Percentiles rank a stretch among this genome's conserved stretches.
Conservation (phyloP, 495 filamentous ascomycete species). For the Trichoderma gamsii region DNA sequence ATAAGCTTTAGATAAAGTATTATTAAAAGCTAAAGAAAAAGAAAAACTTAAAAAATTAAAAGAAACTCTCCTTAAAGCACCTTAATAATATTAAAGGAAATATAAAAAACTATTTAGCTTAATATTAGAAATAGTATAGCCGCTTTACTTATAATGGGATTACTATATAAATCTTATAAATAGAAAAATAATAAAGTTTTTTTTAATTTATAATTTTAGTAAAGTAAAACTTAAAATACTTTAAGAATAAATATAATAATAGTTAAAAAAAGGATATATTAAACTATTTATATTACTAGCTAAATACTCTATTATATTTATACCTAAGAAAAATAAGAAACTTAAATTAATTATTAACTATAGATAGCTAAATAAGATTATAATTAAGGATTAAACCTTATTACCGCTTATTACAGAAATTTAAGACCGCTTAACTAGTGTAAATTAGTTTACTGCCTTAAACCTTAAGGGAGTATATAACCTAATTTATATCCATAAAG, state of each 20-base stretch:
- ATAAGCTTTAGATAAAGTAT: background rate
- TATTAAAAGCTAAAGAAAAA: background rate
- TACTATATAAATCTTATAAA: background rate
- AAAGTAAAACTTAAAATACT: background rate
- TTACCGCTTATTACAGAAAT: no score
- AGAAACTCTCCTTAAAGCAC: background rate
- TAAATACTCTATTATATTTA: background rate
- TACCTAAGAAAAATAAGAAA: background rate
- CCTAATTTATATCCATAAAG: no score
- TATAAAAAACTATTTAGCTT: background rate
- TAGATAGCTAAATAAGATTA: no score
- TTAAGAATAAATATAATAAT: background rate
- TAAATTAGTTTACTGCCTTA: no score
- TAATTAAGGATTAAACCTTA: no score
- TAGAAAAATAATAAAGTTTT: background rate
- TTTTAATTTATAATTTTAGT: background rate
- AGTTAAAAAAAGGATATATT: background rate
- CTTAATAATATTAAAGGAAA: background rate
- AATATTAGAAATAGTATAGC: background rate
- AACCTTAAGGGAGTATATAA: no score
- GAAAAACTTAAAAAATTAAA: background rate
- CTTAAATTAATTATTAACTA: no score
- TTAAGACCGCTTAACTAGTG: no score
- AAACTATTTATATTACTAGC: background rate
- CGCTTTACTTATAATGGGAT: background rate